Evolutionary conservation across 805 yeast genomes (phyloP).

Genomic region (Lachancea mirantina): DNA sequence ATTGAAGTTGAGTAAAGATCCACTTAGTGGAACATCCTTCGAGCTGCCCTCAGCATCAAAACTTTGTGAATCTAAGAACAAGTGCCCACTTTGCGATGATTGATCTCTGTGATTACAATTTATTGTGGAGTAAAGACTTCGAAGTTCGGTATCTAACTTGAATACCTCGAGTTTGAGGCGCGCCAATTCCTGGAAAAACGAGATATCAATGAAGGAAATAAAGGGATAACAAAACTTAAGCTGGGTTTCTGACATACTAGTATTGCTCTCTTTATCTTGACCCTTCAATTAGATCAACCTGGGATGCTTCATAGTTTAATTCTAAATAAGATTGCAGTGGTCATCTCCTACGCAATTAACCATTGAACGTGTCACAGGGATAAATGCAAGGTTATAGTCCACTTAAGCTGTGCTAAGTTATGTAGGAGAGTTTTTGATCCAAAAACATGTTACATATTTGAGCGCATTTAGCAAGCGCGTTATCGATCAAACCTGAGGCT

Average conservation of each 20-base stretch:
- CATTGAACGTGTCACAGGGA: neutral
- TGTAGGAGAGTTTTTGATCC: neutral
- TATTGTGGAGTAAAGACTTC: constrained; percentile 23
- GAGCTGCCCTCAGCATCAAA: constrained; percentile 20
- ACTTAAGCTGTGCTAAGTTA: neutral
- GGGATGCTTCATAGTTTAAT: too few relatives aligned
- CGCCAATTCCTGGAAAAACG: constrained; percentile 75
- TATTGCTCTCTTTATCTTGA: neutral
- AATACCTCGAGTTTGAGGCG: constrained; percentile 65
- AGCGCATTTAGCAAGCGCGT: neutral
- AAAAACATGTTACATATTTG: neutral
- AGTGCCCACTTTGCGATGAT: constrained; percentile 14
- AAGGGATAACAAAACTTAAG: constrained; percentile 37
- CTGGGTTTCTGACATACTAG: constrained; percentile 10
- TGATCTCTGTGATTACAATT: constrained; percentile 16
- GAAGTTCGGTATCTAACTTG: constrained; percentile 41
- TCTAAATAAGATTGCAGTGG: too few relatives aligned
- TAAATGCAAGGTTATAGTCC: neutral
- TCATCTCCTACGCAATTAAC: too few relatives aligned
- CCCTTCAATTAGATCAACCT: too few relatives aligned
- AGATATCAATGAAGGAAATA: constrained; percentile 74
- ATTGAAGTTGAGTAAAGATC: constrained; percentile 55
- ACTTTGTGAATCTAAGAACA: constrained; percentile 27
- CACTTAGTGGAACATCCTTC: constrained; percentile 23
- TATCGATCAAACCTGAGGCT: neutral